These are phyloP conservation scores for Groenewaldozyma tartarivorans DNA, from an alignment of 805 yeast genomes.

Conservation along the genomic window DNA sequence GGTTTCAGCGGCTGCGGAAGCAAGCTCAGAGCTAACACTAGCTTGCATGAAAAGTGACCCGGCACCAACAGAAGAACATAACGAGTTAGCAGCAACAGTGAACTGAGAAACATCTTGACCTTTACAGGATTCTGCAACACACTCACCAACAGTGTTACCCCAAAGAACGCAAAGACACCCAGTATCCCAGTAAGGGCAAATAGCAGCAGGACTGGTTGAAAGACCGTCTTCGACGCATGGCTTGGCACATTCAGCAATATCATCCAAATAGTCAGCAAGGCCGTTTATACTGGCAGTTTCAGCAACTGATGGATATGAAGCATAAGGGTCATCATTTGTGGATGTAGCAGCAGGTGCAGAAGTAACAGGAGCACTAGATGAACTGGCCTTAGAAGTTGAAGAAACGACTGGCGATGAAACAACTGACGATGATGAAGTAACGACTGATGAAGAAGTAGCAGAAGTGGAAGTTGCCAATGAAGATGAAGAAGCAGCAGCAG, in stretches of 20 bases:
- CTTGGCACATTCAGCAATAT: slow-evolving; percentile 35
- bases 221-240: slow-evolving; percentile 29
- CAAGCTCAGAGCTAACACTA: too few relatives aligned
- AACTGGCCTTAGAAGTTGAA: too few relatives aligned
- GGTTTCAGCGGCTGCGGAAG: too few relatives aligned
- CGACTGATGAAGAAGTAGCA: neutral
- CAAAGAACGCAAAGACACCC: slow-evolving; percentile 45
- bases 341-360: slow-evolving; percentile 4
- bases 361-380: too few relatives aligned
- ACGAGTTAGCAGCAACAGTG: too few relatives aligned
- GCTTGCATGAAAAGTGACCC: too few relatives aligned
- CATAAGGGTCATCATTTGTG: slow-evolving; percentile 5
- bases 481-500: neutral
- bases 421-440: neutral
- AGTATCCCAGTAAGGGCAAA: slow-evolving; percentile 47
- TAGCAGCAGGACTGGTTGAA: slow-evolving; percentile 36
- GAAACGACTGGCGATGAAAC: too few relatives aligned
- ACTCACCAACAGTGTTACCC: slow-evolving; percentile 37
- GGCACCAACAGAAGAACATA: too few relatives aligned
- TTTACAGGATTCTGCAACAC: slow-evolving; percentile 32
- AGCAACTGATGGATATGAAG: slow-evolving; percentile 2
- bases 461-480: neutral
- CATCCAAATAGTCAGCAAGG: too few relatives aligned
- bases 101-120: too few relatives aligned
- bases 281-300: neutral